Percentiles rank a stretch among this genome's conserved stretches.
phyloP scores from a whole-genome alignment of 257 asterid genomes.

The Salvia splendens region DNA sequence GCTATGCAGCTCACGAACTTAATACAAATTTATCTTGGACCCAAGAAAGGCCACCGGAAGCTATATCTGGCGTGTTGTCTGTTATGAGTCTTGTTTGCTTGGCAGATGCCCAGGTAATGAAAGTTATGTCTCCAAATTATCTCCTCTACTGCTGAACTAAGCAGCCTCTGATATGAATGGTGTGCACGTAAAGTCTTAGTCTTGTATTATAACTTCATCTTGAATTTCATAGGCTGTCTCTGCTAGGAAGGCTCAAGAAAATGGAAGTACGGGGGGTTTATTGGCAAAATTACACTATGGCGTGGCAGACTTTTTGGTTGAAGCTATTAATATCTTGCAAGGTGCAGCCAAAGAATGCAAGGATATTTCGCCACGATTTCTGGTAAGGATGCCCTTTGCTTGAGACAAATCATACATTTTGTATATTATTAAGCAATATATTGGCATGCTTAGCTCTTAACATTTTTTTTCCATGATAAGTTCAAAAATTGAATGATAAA shows the following conservation, averaged over 20 bases:
- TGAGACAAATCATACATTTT: neutral
- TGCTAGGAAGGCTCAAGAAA: slow-evolving; percentile 65
- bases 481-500: neutral
- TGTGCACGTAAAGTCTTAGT: neutral
- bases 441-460: neutral
- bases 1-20: slow-evolving; percentile 42
- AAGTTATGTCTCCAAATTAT: neutral
- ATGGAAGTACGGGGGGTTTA: slow-evolving; percentile 54
- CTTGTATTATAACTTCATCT: slow-evolving; percentile 5
- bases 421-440: neutral
- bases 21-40: slow-evolving; percentile 31
- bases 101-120: slow-evolving; percentile 74
- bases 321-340: slow-evolving; percentile 45
- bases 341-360: slow-evolving; percentile 47
- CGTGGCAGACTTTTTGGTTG: slow-evolving; percentile 50
- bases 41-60: slow-evolving; percentile 59
- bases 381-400: slow-evolving; percentile 36
- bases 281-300: slow-evolving; percentile 67
- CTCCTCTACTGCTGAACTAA: neutral
- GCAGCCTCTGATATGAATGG: neutral
- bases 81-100: slow-evolving; percentile 61
- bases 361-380: slow-evolving; percentile 48
- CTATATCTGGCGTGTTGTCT: slow-evolving; percentile 39
- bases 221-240: slow-evolving; percentile 53
- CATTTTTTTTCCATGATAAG: neutral